Evolutionary conservation across 2,329 filamentous ascomycete species (phyloP), one percentile per base, ranked within the genome.

Genomic region (Xylaria hypoxylon): DNA sequence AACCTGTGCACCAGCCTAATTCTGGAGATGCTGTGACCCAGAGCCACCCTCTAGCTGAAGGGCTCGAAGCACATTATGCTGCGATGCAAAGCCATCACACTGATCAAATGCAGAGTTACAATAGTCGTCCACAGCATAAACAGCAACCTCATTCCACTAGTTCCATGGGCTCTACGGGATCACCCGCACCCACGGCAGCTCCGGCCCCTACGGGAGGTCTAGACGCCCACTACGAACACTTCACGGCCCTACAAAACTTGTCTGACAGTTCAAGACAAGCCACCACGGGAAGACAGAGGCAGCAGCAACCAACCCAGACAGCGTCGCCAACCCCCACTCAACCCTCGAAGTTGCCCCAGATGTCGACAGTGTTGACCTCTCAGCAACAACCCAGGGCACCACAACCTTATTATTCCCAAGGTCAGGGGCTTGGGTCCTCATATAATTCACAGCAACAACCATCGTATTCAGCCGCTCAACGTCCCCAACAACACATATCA

Each of bases 141-240:
- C 71, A 73, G 45, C 72, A 72, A 8, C 70, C 70, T 24, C 74
- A 73, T 38, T 51, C 71, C 8, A 58, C 70, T n/a, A 38, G 60
- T 24, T 59, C 73, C 2, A 70, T 75, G 31, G 71, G 73, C 15
- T 68, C 67, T 35, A 70, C 70, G 3, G 59, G 65, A 22, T 73
- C 73, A 47, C 70, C 73, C 28, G 63, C 66, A 31, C 68, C 70
- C 24, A 40, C 61, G 28, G 31, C 68, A 48, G 69, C 56, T 22
- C 65, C 71, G 8, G 56, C 68, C 11, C 65, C 70, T 11, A 65
- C 72, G 1, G 74, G 76, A 40, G 73, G 76, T 15, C 62, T 78
- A 31, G 75, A 76, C 28, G 74, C 73, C 13, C 76, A 77, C 26
- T 75, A 71, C 44, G 75, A 77, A 19, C 75, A 73, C 22, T 77